Percentiles rank a stretch among this genome's conserved stretches.
Evolutionary conservation across 75 land plant genomes (phyloP).

Genomic region (Pinus taeda): DNA sequence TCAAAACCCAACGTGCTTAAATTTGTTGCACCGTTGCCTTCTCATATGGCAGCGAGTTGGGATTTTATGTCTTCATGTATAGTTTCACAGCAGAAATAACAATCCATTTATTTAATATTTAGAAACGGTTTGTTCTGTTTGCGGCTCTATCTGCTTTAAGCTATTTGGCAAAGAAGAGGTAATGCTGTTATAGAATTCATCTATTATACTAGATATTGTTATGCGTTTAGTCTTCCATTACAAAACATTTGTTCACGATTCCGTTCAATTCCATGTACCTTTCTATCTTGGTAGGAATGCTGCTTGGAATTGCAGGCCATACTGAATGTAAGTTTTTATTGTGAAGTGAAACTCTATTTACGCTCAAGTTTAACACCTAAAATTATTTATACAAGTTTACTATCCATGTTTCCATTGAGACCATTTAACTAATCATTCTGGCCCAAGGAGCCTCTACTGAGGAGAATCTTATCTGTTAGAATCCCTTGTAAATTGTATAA

Average conservation of each 20-base stretch:
- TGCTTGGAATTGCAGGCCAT: not conserved
- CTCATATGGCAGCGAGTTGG: constrained; percentile 92
- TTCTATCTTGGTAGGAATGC: not conserved
- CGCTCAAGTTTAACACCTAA: not conserved
- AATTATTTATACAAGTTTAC: not conserved
- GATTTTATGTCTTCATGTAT: constrained; percentile 66
- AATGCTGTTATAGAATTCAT: not conserved
- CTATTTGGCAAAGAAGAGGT: not conserved
- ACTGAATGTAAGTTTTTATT: not conserved
- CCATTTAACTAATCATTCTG: not conserved
- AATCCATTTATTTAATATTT: not conserved
- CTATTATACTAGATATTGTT: not conserved
- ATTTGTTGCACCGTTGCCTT: constrained; percentile 81
- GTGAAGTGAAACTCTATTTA: not conserved
- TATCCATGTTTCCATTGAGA: not conserved
- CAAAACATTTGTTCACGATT: not conserved
- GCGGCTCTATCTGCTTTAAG: not conserved
- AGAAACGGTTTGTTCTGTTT: constrained; percentile 3
- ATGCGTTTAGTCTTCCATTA: not conserved
- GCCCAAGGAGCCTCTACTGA: not conserved
- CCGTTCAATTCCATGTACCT: not conserved
- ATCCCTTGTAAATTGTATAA: not conserved
- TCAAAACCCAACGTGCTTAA: constrained; percentile 44
- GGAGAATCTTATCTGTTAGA: not conserved
- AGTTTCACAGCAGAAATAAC: constrained; percentile 13